Conservation (phyloP, 2,329 filamentous ascomycete species). For the Colletotrichum sp. region DNA sequence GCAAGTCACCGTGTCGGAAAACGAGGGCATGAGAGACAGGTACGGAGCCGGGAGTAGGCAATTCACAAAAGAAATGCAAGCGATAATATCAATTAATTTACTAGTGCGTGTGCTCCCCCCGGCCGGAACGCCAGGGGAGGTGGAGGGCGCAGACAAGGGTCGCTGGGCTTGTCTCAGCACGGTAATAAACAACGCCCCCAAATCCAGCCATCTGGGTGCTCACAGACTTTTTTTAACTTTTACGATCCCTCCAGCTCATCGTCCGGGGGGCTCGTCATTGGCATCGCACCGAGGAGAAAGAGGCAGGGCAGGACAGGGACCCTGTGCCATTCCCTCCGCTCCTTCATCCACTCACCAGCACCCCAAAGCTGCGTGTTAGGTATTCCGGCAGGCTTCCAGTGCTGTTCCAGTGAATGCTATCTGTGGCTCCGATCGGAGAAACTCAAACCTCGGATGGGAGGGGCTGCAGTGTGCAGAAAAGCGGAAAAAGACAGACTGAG, state of each 20-base stretch:
- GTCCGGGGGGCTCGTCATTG: slow-evolving; percentile 14
- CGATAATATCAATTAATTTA: slow-evolving; percentile 1
- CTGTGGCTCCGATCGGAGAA: slow-evolving; percentile 3
- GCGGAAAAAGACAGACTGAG: not conserved
- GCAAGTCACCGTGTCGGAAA: not conserved
- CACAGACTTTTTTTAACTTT: slow-evolving; percentile 22
- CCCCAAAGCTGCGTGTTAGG: not conserved
- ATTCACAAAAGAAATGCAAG: slow-evolving; percentile 11
- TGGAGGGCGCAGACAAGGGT: slow-evolving; percentile 7
- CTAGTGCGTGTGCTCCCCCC: slow-evolving; percentile 2
- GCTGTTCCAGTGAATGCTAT: not conserved
- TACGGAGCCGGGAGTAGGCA: not conserved
- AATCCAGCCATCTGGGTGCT: slow-evolving; percentile 22
- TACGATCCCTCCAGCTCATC: slow-evolving; percentile 22
- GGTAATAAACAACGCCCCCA: slow-evolving; percentile 22
- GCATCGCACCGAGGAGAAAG: not conserved
- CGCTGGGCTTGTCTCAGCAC: slow-evolving; percentile 14
- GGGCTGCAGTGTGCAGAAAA: not conserved
- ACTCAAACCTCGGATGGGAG: slow-evolving; percentile 5
- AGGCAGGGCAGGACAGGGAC: not conserved
- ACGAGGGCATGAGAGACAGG: not conserved
- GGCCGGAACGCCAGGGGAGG: slow-evolving; percentile 4
- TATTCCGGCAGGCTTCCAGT: not conserved
- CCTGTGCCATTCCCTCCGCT: not conserved
- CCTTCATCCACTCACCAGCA: not conserved